phyloP scores from a whole-genome alignment of 352 stramenopile species.

The Phytopythium cucurbitacearum region DNA sequence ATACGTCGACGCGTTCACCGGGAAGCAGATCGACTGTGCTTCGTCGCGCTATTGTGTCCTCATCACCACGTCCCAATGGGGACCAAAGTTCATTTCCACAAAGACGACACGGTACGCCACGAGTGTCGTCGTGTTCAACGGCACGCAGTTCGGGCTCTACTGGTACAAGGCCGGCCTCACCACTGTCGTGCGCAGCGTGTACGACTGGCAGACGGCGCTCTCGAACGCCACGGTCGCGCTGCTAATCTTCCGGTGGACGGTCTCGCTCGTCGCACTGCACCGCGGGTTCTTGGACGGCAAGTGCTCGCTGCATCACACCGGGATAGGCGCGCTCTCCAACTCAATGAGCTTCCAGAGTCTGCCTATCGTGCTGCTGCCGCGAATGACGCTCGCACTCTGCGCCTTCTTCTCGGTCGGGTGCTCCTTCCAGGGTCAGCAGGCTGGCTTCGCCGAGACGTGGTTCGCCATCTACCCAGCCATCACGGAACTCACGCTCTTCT shows the following conservation, averaged over 20 bases:
- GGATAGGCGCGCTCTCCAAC: not conserved
- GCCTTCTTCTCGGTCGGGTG: constrained; percentile 29
- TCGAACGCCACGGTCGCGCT: constrained; percentile 22
- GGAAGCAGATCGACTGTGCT: constrained; percentile 1
- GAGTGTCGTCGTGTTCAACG: constrained; percentile 6
- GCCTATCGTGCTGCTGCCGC: too few relatives aligned
- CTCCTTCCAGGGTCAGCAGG: constrained; percentile 31
- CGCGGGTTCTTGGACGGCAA: not conserved
- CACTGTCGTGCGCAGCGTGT: constrained; percentile 9
- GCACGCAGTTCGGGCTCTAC: constrained; percentile 20
- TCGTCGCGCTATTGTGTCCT: not conserved
- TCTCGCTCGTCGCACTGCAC: constrained; percentile 16
- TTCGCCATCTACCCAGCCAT: constrained; percentile 21
- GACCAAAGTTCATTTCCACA: not conserved
- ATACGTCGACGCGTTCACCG: not conserved
- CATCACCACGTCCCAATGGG: not conserved
- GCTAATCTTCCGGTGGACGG: constrained; percentile 28
- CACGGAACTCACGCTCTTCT: constrained; percentile 9
- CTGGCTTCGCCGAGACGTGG: constrained; percentile 16
- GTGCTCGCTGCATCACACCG: not conserved
- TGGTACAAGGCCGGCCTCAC: constrained; percentile 6
- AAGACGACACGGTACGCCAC: not conserved
- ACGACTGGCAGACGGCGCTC: constrained; percentile 25
- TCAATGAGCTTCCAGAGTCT: not conserved
- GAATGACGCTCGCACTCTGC: constrained; percentile 9